These are phyloP conservation scores for Ceratobasidium sp. DNA, from an alignment of 1,284 basidiomycete species.

Conservation along the genomic window DNA sequence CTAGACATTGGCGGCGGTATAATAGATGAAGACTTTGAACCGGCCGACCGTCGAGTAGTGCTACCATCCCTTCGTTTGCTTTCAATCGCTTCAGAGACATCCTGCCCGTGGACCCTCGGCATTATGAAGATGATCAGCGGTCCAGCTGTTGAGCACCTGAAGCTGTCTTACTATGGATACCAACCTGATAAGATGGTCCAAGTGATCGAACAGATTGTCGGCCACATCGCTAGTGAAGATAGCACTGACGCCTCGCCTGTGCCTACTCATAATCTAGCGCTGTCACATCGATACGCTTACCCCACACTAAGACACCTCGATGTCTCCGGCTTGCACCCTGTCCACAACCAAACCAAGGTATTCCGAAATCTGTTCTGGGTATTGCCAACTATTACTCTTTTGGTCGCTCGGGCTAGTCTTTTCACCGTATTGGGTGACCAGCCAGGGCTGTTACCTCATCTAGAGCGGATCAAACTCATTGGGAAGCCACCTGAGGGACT, in stretches of 20 bases:
- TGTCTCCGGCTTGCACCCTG: background rate
- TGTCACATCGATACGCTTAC: background rate
- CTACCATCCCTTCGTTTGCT: conserved; percentile 20
- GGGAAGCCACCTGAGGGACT: background rate
- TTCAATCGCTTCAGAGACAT: background rate
- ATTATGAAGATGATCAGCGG: conserved; percentile 7
- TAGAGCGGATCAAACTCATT: background rate
- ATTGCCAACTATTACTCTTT: background rate
- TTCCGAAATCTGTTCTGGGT: background rate
- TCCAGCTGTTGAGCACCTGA: background rate
- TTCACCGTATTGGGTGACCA: background rate
- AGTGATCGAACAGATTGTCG: background rate
- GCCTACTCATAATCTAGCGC: background rate
- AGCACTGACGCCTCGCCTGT: background rate
- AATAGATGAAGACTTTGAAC: background rate
- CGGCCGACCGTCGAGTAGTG: background rate
- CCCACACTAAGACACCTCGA: background rate
- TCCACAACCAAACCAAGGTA: background rate
- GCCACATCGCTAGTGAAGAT: background rate
- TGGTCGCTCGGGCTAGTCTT: background rate
- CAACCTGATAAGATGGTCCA: too few species aligned
- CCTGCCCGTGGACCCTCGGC: background rate
- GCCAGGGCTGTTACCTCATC: background rate
- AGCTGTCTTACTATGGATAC: background rate
- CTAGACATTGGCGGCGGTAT: background rate